Evolutionary conservation across 1,284 basidiomycete genomes (phyloP).

Genomic region (Flammula alnicola): DNA sequence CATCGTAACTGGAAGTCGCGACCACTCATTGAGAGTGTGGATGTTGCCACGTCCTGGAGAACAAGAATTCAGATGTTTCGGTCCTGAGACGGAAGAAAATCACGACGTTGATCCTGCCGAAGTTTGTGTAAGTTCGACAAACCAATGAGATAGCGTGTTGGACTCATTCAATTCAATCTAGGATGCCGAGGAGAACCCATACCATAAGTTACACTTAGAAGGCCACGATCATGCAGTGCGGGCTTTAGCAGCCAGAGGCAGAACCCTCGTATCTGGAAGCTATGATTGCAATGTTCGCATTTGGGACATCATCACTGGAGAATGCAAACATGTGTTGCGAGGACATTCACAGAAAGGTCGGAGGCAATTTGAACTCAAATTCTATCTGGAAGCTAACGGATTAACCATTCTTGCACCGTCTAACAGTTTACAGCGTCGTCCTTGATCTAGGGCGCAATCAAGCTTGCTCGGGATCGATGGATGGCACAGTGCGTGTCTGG

Average conservation of each 20-base stretch:
- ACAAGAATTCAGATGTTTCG: conserved; percentile 74
- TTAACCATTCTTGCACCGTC: conserved; percentile 2
- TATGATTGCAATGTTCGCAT: conserved; percentile 94
- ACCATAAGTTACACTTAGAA: conserved; percentile 82
- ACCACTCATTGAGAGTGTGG: conserved; percentile 91
- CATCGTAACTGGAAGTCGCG: conserved; percentile 93
- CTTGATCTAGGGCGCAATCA: conserved; percentile 84
- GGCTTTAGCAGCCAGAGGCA: conserved; percentile 88
- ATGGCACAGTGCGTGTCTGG: conserved; percentile 94
- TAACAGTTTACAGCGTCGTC: conserved; percentile 87
- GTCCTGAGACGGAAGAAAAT: conserved; percentile 56
- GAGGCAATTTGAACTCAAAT: conserved; percentile 32
- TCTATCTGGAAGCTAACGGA: conserved; percentile 1
- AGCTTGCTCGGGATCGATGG: conserved; percentile 95
- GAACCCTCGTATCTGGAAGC: conserved; percentile 91
- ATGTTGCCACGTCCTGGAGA: conserved; percentile 82
- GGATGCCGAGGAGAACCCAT: conserved; percentile 88
- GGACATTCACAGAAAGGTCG: conserved; percentile 93
- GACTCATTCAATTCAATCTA: conserved; percentile 32
- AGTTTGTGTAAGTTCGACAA: conserved; percentile 45
- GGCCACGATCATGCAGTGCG: conserved; percentile 93
- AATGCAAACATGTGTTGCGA: conserved; percentile 77
- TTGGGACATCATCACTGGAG: conserved; percentile 93
- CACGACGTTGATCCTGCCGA: conserved; percentile 69
- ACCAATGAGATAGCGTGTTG: not conserved